These are phyloP conservation scores for Porodaedalea pini DNA, from an alignment of 1,284 basidiomycete genomes.

Conservation along the genomic window DNA sequence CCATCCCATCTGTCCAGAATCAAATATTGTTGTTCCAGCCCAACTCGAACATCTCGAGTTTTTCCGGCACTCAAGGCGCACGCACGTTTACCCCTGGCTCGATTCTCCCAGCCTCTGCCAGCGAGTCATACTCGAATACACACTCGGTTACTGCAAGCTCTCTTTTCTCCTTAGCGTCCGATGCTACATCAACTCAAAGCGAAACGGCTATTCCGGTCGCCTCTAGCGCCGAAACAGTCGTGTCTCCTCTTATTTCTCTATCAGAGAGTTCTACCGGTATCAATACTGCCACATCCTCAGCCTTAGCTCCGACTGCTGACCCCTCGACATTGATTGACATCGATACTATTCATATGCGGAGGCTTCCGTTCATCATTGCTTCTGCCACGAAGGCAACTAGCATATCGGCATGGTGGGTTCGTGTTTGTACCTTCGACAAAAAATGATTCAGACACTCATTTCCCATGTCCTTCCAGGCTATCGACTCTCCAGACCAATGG, in stretches of 20 bases:
- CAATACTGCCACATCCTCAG: background rate
- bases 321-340: conserved; percentile 26
- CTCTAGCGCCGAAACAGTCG: too few relatives aligned
- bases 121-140: too few relatives aligned
- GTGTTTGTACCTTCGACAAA: background rate
- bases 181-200: too few relatives aligned
- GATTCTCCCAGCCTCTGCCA: too few relatives aligned
- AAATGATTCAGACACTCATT: background rate
- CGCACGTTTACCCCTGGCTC: too few relatives aligned
- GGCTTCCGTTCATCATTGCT: conserved; percentile 30
- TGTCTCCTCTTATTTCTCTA: background rate
- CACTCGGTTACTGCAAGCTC: too few relatives aligned
- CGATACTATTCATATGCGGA: conserved; percentile 27
- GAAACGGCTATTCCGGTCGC: too few relatives aligned
- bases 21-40: too few relatives aligned
- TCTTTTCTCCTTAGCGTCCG: too few relatives aligned
- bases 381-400: conserved; percentile 25
- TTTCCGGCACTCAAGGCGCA: too few relatives aligned
- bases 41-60: too few relatives aligned
- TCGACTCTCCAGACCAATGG: conserved; percentile 44
- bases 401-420: conserved; percentile 28
- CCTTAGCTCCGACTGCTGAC: conserved; percentile 9
- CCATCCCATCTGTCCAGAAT: background rate
- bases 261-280: background rate
- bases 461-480: conserved; percentile 34